phyloP scores from a whole-genome alignment of 1,139 yeast genomes.

The Williopsis jadinii region DNA sequence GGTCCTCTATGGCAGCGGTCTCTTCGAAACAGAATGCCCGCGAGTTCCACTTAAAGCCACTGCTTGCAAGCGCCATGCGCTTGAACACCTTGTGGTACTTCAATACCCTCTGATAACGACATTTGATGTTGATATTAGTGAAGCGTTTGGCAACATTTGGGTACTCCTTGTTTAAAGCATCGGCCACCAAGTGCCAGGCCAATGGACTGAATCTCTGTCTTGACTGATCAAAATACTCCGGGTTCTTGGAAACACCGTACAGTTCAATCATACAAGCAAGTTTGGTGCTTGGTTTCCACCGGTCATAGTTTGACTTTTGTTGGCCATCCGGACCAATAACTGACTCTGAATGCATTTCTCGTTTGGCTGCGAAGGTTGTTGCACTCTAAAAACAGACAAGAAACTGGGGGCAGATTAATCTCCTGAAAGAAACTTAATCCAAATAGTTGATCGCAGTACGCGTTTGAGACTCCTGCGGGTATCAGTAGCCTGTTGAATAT shows the following conservation, averaged over 20 bases:
- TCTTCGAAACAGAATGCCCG: conserved; percentile 14
- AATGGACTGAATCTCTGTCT: conserved; percentile 12
- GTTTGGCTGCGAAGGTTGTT: background rate
- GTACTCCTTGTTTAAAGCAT: conserved; percentile 18
- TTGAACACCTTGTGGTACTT: conserved; percentile 20
- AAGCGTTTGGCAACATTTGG: conserved; percentile 20
- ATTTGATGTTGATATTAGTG: conserved; percentile 22
- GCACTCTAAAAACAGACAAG: no score
- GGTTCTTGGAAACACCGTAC: conserved; percentile 11
- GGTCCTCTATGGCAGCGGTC: conserved; percentile 6
- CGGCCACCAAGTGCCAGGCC: conserved; percentile 23
- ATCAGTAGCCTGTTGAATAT: no score
- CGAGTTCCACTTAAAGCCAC: conserved; percentile 20
- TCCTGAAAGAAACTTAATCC: no score
- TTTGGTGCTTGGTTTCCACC: conserved; percentile 23
- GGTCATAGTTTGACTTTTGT: conserved; percentile 17
- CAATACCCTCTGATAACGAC: conserved; percentile 20
- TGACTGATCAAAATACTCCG: conserved; percentile 13
- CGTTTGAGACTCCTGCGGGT: no score
- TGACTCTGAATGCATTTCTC: background rate
- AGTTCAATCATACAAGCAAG: conserved; percentile 21
- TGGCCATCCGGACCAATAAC: background rate
- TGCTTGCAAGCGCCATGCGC: conserved; percentile 15
- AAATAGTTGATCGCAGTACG: no score
- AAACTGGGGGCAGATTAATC: no score